Evolutionary conservation across 2,329 filamentous ascomycete species (phyloP).

Genomic region (Monilinia laxa): DNA sequence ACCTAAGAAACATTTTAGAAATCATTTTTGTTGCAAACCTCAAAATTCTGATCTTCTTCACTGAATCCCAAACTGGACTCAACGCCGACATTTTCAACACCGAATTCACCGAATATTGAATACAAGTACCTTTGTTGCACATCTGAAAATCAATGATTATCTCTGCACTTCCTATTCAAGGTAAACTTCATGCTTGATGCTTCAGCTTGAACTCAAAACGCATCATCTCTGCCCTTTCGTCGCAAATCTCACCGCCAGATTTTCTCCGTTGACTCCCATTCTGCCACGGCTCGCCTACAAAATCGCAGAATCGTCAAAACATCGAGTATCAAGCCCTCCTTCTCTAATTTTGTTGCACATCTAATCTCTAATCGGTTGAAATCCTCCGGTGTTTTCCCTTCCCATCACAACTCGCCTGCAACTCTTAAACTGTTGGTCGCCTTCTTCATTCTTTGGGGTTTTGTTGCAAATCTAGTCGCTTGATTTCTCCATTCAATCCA

Average conservation of each 20-base stretch:
- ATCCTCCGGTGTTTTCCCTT: background rate
- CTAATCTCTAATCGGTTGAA: slow-evolving; percentile 2
- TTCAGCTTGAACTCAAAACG: background rate
- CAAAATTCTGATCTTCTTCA: background rate
- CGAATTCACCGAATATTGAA: background rate
- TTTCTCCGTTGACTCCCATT: background rate
- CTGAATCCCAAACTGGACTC: background rate
- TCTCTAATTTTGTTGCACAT: background rate
- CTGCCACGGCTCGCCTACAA: background rate
- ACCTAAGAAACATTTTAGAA: background rate
- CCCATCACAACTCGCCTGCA: slow-evolving; percentile 2
- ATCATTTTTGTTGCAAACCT: background rate
- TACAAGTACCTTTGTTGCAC: background rate
- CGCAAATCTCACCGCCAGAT: slow-evolving; percentile 2
- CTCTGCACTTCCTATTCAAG: background rate
- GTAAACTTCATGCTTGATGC: background rate
- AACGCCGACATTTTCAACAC: background rate
- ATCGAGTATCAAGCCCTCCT: background rate
- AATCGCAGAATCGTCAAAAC: background rate
- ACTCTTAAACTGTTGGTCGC: background rate
- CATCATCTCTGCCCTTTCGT: slow-evolving; percentile 7
- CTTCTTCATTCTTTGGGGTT: background rate
- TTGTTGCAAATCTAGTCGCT: slow-evolving; percentile 18
- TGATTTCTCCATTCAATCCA: slow-evolving; percentile 14
- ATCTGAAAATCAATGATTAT: background rate